Percentiles rank a stretch among this genome's conserved stretches.
These are phyloP conservation scores for Tetracentron sinense DNA, from an alignment of 164 flowering plant genomes.

Conservation along the genomic window DNA sequence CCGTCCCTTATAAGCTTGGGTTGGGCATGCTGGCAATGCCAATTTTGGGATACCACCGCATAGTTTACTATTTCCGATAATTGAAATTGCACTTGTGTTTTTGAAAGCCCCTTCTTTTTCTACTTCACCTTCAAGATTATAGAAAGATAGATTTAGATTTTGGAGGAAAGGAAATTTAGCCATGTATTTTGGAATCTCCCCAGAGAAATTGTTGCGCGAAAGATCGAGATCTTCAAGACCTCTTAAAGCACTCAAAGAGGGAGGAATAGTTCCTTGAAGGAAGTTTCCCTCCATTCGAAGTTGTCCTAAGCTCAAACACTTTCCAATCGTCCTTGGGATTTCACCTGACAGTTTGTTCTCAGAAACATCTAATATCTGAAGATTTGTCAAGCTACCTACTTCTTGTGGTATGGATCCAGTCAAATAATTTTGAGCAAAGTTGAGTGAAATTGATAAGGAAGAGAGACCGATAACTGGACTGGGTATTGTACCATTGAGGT, in stretches of 20 bases:
- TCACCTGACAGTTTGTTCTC: conserved; percentile 10
- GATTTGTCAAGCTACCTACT: background rate
- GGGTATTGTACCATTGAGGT: background rate
- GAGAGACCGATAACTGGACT: background rate
- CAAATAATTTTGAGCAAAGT: background rate
- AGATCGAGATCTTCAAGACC: background rate
- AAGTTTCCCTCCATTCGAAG: background rate
- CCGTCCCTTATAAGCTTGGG: background rate
- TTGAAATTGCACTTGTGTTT: conserved; percentile 6
- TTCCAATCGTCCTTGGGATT: conserved; percentile 5
- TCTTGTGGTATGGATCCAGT: background rate
- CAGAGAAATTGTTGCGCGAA: conserved; percentile 5
- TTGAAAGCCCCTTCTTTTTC: conserved; percentile 3
- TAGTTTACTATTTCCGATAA: background rate
- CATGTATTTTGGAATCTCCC: conserved; percentile 12
- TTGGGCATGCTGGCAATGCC: background rate
- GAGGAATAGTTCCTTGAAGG: background rate
- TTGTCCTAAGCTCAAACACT: background rate
- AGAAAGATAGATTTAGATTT: conserved; percentile 4
- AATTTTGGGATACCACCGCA: background rate
- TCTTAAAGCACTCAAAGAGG: background rate
- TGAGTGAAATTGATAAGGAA: background rate
- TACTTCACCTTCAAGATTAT: conserved; percentile 1
- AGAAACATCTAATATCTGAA: background rate
- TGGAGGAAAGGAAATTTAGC: background rate